A percentile compares a stretch with the other conserved stretches of the same genome.
These are phyloP conservation scores for Populus davidiana DNA, from an alignment of 345 rosid genomes.

Conservation along the genomic window DNA sequence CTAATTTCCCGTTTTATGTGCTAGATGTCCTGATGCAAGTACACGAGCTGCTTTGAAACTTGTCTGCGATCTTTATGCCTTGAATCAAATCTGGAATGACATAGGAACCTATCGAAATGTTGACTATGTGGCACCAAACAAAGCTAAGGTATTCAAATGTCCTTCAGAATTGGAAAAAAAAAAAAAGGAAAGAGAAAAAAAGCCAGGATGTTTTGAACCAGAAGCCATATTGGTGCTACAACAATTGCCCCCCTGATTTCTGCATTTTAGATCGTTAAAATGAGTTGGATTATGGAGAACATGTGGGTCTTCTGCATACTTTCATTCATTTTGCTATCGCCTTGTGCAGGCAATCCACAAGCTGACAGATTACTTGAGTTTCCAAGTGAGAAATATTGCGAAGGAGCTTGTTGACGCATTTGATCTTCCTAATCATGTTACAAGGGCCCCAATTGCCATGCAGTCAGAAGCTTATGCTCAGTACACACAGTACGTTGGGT, in stretches of 20 bases:
- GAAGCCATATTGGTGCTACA: not conserved
- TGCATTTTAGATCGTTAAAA: not conserved
- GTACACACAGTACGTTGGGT: slow-evolving; percentile 80
- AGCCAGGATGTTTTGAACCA: not conserved
- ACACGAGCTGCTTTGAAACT: slow-evolving; percentile 76
- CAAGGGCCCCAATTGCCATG: slow-evolving; percentile 96
- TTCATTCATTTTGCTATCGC: not conserved
- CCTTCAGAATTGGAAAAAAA: not conserved
- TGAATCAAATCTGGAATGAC: slow-evolving; percentile 92
- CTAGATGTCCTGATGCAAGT: slow-evolving; percentile 75
- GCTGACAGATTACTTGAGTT: slow-evolving; percentile 74
- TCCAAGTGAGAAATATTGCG: slow-evolving; percentile 79
- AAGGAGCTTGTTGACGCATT: slow-evolving; percentile 82
- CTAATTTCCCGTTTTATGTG: slow-evolving; percentile 12
- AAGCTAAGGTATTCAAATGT: slow-evolving; percentile 73
- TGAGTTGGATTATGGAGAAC: not conserved
- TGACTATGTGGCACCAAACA: slow-evolving; percentile 96
- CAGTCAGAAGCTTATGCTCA: slow-evolving; percentile 87
- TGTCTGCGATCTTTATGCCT: slow-evolving; percentile 90
- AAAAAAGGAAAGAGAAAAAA: not conserved
- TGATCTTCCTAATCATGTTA: slow-evolving; percentile 71
- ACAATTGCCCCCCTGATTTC: not conserved
- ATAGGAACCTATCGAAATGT: slow-evolving; percentile 91
- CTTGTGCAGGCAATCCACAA: slow-evolving; percentile 82
- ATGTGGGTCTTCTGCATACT: not conserved